Base-by-base conservation (phyloP, 208 protist genomes). In the Crithidia sp. region DNA sequence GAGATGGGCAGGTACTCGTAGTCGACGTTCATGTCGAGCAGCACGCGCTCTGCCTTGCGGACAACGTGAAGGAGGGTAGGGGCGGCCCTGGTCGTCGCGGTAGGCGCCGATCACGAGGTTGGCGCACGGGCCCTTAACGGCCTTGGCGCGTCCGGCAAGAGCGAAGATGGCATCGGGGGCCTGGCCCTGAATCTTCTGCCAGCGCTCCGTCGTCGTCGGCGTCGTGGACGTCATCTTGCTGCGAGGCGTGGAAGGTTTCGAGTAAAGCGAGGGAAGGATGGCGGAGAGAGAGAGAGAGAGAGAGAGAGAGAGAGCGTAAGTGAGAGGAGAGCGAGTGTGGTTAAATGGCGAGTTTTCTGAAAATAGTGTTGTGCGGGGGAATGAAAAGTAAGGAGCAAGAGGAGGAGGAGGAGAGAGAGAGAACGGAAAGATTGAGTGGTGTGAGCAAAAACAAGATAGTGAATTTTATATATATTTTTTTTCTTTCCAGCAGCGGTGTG, bases 31-130 rank as follows among this genome's bases (percentile, higher is more conserved):
- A 86, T 80, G 7, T 88, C 83, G 8, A 94, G 10, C 13, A 97
- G 54, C 16, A 40, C 63, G 19, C 61, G 73, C 84, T 98, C 95
- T 5, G 93, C 97, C 82, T 98, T 91, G 49, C 83, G 80, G 7
- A 99, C 96, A 16, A 85, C 88, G 17, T 77, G 69, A 0, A 99
- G 90, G 2, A n/a, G 99, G 95, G 59, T 95, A 92, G n/a, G 98
- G 97, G 62, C 90, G 88, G 6, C 96, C 98, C 4, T 98, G 64
- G n/a, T 98, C 95, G 49, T 97, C 95, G 67, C 98, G 89, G 88
- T 99, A 99, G 39, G 98, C 98, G 44, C 99, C 99, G 56, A 99
- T 97, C 54, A 97, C 90, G 43, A 99, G 90, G 81, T 99, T 95
- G 5, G 99, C 90, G 84, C 99, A 99, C 8, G 85, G 82, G 17